Evolutionary conservation across 371 early-diverging fungal species (phyloP).

Genomic region (Batrachochytrium dendrobatidis): DNA sequence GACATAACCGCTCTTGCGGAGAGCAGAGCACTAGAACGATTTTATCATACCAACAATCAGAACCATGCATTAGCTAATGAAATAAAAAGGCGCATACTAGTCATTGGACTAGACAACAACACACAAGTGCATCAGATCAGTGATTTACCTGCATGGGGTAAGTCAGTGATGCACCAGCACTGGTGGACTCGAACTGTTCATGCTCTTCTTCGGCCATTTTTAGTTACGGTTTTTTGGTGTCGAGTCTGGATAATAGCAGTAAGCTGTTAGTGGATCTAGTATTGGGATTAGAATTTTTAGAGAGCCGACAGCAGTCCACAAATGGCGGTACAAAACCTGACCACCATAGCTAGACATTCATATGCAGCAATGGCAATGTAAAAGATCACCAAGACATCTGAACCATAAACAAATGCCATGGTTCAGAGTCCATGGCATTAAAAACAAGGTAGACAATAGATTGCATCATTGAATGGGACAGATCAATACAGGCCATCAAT

Average conservation of each 20-base stretch:
- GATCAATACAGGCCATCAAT: not conserved
- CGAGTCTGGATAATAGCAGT: too few species aligned
- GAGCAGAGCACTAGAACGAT: conserved; percentile 81
- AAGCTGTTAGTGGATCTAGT: too few species aligned
- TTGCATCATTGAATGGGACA: not conserved
- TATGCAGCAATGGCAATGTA: not conserved
- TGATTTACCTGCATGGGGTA: conserved; percentile 77
- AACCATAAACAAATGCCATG: not conserved
- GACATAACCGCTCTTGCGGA: conserved; percentile 97
- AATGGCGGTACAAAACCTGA: not conserved
- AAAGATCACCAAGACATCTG: not conserved
- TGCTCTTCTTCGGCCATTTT: conserved; percentile 35
- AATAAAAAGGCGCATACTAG: conserved; percentile 1
- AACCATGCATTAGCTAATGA: not conserved
- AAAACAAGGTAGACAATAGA: not conserved
- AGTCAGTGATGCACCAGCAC: conserved; percentile 82
- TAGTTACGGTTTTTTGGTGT: not conserved
- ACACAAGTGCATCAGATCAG: not conserved
- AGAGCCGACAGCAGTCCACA: not conserved
- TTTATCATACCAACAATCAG: not conserved
- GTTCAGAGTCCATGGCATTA: not conserved
- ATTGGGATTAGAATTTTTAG: not conserved
- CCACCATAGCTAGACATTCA: not conserved
- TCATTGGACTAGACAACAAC: not conserved
- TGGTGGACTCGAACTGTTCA: conserved; percentile 34